Evolutionary conservation across 2,329 filamentous ascomycete genomes (phyloP).

Genomic region (Tolypocladium inflatum): DNA sequence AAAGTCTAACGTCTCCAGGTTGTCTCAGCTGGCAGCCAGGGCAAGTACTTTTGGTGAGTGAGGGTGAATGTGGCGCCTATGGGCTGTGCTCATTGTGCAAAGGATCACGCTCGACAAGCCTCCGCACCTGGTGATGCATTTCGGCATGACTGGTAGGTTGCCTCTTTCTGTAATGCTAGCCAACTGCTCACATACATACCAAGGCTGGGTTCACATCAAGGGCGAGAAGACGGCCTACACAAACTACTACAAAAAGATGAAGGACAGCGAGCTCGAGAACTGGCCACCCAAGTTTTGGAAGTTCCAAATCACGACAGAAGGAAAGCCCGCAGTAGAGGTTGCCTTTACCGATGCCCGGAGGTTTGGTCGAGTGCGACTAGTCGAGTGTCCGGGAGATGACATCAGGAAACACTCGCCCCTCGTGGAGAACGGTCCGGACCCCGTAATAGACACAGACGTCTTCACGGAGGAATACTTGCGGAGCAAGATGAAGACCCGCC

Average conservation of each 20-base stretch:
- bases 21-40: slow-evolving; percentile 66
- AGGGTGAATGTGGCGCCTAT: neutral
- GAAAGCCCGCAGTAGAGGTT: slow-evolving; percentile 43
- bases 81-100: neutral
- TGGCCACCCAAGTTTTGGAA: slow-evolving; percentile 94
- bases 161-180: no score
- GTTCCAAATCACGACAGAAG: slow-evolving; percentile 62
- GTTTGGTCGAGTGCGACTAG: slow-evolving; percentile 68
- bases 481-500: slow-evolving; percentile 63
- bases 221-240: slow-evolving; percentile 70
- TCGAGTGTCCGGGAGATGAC: slow-evolving; percentile 67
- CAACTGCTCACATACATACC: slow-evolving; percentile 1
- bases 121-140: slow-evolving; percentile 83
- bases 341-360: slow-evolving; percentile 81
- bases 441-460: slow-evolving; percentile 68
- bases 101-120: slow-evolving; percentile 54
- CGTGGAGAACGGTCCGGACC: slow-evolving; percentile 89
- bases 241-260: slow-evolving; percentile 69
- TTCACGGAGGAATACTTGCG: slow-evolving; percentile 69
- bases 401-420: slow-evolving; percentile 72
- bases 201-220: slow-evolving; percentile 79
- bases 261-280: slow-evolving; percentile 42
- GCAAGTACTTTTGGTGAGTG: slow-evolving; percentile 85
- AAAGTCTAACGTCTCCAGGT: slow-evolving; percentile 26
- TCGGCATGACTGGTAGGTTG: slow-evolving; percentile 56